A percentile compares a stretch with the other conserved stretches of the same genome.
These are phyloP conservation scores for Hypoxylon rubiginosum DNA, from an alignment of 2,329 filamentous ascomycete genomes.

Conservation along the genomic window DNA sequence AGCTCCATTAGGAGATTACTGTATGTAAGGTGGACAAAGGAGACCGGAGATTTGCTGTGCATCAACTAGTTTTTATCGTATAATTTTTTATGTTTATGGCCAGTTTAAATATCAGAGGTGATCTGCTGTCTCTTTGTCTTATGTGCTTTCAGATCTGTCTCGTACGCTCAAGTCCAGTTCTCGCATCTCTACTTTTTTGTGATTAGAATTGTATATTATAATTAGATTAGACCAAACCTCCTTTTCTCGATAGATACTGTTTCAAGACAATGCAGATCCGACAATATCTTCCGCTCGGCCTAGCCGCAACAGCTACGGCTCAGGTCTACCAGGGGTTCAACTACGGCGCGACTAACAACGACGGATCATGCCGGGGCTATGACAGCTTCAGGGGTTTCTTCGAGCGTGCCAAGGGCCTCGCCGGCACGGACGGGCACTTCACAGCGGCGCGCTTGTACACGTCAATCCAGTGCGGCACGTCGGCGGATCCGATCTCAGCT, in stretches of 20 bases:
- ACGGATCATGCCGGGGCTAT: slow-evolving; percentile 57
- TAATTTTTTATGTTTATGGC: neutral
- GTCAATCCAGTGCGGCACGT: slow-evolving; percentile 51
- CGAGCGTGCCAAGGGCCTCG: slow-evolving; percentile 58
- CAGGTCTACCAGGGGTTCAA: slow-evolving; percentile 58
- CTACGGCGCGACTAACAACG: slow-evolving; percentile 58
- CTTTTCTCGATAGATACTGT: neutral
- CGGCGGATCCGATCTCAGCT: slow-evolving; percentile 48
- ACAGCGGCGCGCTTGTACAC: slow-evolving; percentile 61
- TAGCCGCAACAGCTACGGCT: slow-evolving; percentile 35
- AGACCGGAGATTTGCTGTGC: neutral
- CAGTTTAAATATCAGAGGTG: slow-evolving; percentile 17
- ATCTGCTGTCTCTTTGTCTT: neutral
- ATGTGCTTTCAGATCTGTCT: neutral
- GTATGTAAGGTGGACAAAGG: neutral
- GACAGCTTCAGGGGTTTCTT: slow-evolving; percentile 60
- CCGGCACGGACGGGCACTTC: slow-evolving; percentile 55
- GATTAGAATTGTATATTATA: neutral
- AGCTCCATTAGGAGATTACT: slow-evolving; percentile 8
- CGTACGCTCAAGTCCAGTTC: neutral
- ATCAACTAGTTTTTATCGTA: neutral
- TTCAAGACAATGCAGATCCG: slow-evolving; percentile 39
- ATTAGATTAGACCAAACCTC: neutral
- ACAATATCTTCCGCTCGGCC: slow-evolving; percentile 34
- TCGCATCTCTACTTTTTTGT: neutral